A percentile compares a stretch with the other conserved stretches of the same genome.
These are phyloP conservation scores for Oryza nivara DNA, from an alignment of 176 grass and related monocot genomes.

Conservation along the genomic window DNA sequence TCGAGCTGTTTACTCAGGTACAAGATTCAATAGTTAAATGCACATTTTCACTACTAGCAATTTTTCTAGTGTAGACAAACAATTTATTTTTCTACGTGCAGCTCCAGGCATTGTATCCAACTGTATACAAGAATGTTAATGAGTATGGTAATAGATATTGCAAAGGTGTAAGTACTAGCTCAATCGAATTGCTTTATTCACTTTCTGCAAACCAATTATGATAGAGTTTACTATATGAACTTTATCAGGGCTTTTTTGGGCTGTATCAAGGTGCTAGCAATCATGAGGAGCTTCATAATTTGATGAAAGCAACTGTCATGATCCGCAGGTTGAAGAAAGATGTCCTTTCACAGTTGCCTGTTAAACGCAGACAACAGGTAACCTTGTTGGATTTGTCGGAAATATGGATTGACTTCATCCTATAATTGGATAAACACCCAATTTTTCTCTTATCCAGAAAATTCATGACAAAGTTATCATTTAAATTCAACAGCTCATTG, in stretches of 20 bases:
- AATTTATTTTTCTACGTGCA: constrained; percentile 47
- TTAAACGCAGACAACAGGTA: constrained; percentile 95
- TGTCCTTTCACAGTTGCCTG: constrained; percentile 80
- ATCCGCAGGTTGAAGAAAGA: constrained; percentile 95
- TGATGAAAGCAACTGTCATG: constrained; percentile 98
- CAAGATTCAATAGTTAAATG: constrained; percentile 5
- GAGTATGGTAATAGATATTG: constrained; percentile 94
- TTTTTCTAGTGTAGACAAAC: constrained; percentile 1
- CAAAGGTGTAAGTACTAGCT: constrained; percentile 82
- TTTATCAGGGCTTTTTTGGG: constrained; percentile 66
- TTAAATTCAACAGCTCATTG: not conserved
- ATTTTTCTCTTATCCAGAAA: not conserved
- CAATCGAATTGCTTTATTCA: constrained; percentile 38
- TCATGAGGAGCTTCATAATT: constrained; percentile 93
- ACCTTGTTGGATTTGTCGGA: not conserved
- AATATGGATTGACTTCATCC: constrained; percentile 6
- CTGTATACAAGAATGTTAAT: constrained; percentile 80
- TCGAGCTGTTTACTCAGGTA: constrained; percentile 94
- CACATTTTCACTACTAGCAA: constrained; percentile 22
- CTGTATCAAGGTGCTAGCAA: constrained; percentile 97
- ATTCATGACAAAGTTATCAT: not conserved
- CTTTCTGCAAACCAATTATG: constrained; percentile 32
- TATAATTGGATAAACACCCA: not conserved
- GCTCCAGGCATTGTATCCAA: constrained; percentile 82
- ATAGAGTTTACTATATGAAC: constrained; percentile 26